A percentile compares a stretch with the other conserved stretches of the same genome.
Evolutionary conservation across 352 stramenopile genomes (phyloP).

Genomic region (Globisporangium rhizosaccharum): DNA sequence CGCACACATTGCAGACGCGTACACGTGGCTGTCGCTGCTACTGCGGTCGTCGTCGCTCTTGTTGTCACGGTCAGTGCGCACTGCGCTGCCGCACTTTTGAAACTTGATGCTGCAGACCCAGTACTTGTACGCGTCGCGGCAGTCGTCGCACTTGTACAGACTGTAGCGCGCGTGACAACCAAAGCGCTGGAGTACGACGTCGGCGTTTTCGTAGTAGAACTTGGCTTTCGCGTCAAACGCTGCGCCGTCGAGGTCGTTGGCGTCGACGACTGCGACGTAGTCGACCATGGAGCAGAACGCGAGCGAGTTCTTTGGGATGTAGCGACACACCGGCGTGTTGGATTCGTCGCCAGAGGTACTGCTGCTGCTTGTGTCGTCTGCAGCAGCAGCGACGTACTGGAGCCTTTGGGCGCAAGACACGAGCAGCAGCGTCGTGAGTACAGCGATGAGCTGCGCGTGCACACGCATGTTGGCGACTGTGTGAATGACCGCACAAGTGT

Average conservation of each 20-base stretch:
- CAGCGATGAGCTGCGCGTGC: background rate
- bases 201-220: conserved; percentile 77
- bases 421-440: background rate
- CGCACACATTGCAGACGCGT: conserved; percentile 7
- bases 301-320: conserved; percentile 57
- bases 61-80: conserved; percentile 7
- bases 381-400: background rate
- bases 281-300: conserved; percentile 83
- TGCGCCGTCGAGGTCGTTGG: conserved; percentile 36
- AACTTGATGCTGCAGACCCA: conserved; percentile 86
- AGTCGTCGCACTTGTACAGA: conserved; percentile 79
- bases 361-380: conserved; percentile 12
- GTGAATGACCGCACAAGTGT: background rate
- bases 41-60: background rate
- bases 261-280: conserved; percentile 69
- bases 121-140: conserved; percentile 86
- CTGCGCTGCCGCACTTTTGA: conserved; percentile 42
- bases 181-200: conserved; percentile 78
- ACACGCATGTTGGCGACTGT: background rate
- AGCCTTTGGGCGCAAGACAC: background rate
- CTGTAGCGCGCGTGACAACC: conserved; percentile 77
- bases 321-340: conserved; percentile 30
- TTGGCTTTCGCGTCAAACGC: conserved; percentile 55
- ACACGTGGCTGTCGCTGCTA: background rate
- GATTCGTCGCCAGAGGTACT: conserved; percentile 32